A percentile compares a stretch with the other conserved stretches of the same genome.
Conservation (phyloP, 495 filamentous ascomycete species). For the Penicillium paxilli region DNA sequence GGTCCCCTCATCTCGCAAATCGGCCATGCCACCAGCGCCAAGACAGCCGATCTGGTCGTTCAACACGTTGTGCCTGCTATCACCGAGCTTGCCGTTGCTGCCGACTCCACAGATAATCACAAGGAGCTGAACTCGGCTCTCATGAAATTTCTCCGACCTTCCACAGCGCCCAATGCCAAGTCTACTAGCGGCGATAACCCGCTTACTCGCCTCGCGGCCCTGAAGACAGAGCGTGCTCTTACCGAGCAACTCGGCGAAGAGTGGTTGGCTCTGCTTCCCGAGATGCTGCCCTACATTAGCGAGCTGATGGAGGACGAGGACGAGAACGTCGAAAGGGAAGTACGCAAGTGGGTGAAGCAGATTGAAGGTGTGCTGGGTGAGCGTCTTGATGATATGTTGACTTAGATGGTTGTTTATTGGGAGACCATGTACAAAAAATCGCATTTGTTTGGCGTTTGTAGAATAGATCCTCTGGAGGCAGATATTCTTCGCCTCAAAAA, state of each 20-base stretch:
- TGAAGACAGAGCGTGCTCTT: constrained; percentile 75
- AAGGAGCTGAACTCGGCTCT: constrained; percentile 79
- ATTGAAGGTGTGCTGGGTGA: constrained; percentile 88
- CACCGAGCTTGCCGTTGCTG: constrained; percentile 72
- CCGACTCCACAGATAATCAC: constrained; percentile 81
- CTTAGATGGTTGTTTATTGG: constrained; percentile 41
- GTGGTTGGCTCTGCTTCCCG: constrained; percentile 84
- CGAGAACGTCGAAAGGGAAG: constrained; percentile 85
- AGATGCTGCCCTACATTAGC: constrained; percentile 93
- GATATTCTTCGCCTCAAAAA: constrained; percentile 14
- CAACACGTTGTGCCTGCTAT: constrained; percentile 57
- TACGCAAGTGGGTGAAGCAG: constrained; percentile 77
- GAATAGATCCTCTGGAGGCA: constrained; percentile 12
- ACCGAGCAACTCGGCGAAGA: constrained; percentile 83
- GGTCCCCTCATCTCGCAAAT: constrained; percentile 70
- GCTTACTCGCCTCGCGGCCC: constrained; percentile 66
- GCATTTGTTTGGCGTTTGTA: constrained; percentile 31
- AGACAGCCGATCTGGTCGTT: constrained; percentile 39
- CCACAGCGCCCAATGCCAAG: constrained; percentile 57
- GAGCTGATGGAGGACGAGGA: constrained; percentile 96
- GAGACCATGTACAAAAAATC: constrained; percentile 26
- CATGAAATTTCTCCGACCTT: constrained; percentile 73
- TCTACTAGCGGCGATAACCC: constrained; percentile 50
- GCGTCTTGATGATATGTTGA: constrained; percentile 86
- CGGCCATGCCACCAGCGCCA: constrained; percentile 47